Base-by-base conservation (phyloP, 441 rosid genomes). In the Mallotus japonicus region DNA sequence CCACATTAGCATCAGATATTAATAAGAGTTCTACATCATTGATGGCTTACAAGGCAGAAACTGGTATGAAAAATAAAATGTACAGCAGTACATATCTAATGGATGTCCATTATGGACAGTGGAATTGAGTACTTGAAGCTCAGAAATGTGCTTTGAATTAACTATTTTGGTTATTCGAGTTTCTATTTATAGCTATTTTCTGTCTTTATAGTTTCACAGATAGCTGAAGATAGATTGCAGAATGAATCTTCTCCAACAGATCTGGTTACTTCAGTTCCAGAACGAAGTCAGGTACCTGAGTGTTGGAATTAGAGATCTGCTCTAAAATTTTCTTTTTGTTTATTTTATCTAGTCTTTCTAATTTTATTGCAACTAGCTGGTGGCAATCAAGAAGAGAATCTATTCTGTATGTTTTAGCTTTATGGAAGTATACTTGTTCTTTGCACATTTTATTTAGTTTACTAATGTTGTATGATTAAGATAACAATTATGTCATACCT, bases 241-340 rank as follows among this genome's bases (percentile, higher is more conserved):
- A 74, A 80, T 58, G 84, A 83, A 53, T 79, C 65, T 71, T 55
- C 75, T 65, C 76, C 69, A 28, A 72, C 70, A 62, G 76, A 83
- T 71, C 81, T 80, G 56, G 78, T 81, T 65, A 55, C 77, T 78
- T 79, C 79, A 28, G 65, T 74, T 75, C 70, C 82, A 64, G 85
- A 82, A 79, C 81, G 72, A 66, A 85, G 75, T 71, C 84, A 87
- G 95, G 93, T 92, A 83, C 51, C 55, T 69, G 46, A 70, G 65
- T 44, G 24, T 15, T 61, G 67, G 62, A 56, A 51, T 37, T 16
- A 19, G 67, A 54, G n/a, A 22, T 54, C 12, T 28, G 19, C 34
- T 34, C 42, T 44, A 49, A 34, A 62, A 50, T 22, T 62, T 6
- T 4, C 46, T 65, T 7, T n/a, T 72, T 11, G 28, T 37, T 54